Base-by-base conservation (phyloP, 1,284 basidiomycete species). In the Pterula multifida region DNA sequence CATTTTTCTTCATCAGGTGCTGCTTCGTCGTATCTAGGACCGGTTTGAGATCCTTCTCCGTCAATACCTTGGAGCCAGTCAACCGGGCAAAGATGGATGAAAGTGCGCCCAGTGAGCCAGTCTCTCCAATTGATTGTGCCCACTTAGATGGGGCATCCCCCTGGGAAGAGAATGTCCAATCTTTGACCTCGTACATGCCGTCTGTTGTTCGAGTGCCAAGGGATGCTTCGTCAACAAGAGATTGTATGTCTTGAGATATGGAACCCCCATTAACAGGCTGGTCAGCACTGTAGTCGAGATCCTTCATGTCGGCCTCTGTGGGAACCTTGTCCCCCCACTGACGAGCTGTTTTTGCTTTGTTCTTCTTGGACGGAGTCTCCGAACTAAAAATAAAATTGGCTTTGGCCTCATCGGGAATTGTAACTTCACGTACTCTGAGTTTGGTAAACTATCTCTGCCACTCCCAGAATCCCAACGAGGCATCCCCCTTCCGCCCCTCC, bases 1-100 rank as follows among this genome's bases (percentile, higher is more conserved):
- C 96, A 60, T 99, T 99, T 73, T 98, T 98, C 68, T 89, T 84
- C 89, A 98, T 97, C 46, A 98, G 73, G 64, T 98, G 95, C 55
- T 93, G 88, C 63, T 95, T 92, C 93, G 98, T 98, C 19, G 83
- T 88, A 44, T 86, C 84, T 22, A 98, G 66, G 0, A 96, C 90
- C 3, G 95, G 94, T 55, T 80, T 79, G 36, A 98, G 67, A 63
- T 98, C 94, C 39, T 80, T 74, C 52, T 87, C 76, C 0, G 87
- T 89, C 44, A 99, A 70, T 1, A 83, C 75, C 65, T 92, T 94
- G 21, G 82, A 79, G 0, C 85, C 89, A 0, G 90, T 93, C 53
- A 98, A 68, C 24, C 90, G 76, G 0, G 88, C 81, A 65, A 96
- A 90, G 51, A 95, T 72, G 44, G 79, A 82, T 3, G 78, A 76